A percentile compares a stretch with the other conserved stretches of the same genome.
Evolutionary conservation across 2,329 filamentous ascomycete species (phyloP).

Genomic region (Stemphylium vesicarium): DNA sequence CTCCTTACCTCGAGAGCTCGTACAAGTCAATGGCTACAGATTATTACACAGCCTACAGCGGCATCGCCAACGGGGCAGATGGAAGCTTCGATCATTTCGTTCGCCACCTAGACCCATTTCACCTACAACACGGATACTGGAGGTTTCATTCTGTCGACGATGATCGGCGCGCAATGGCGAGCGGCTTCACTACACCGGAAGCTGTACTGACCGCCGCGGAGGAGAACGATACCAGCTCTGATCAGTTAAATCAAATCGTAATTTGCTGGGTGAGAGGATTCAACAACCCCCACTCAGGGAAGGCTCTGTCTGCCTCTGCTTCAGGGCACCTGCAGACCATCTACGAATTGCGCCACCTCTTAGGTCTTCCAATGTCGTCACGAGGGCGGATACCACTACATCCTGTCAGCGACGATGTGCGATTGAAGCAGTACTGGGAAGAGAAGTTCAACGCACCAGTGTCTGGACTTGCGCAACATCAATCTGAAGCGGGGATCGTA

Average conservation of each 20-base stretch:
- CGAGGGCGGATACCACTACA: slow-evolving; percentile 22
- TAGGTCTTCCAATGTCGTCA: slow-evolving; percentile 18
- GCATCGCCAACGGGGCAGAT: not conserved
- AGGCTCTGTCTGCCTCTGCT: slow-evolving; percentile 12
- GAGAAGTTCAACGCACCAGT: not conserved
- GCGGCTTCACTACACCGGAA: slow-evolving; percentile 23
- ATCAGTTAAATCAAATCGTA: slow-evolving; percentile 15
- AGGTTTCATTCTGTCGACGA: slow-evolving; percentile 19
- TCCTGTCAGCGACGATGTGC: slow-evolving; percentile 7
- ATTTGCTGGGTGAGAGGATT: slow-evolving; percentile 25
- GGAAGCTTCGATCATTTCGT: slow-evolving; percentile 21
- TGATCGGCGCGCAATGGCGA: slow-evolving; percentile 17
- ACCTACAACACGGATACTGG: slow-evolving; percentile 22
- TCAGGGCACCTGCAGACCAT: slow-evolving; percentile 19
- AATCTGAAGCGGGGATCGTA: no score
- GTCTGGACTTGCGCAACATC: not conserved
- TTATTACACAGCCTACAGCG: slow-evolving; percentile 20
- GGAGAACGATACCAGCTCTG: not conserved
- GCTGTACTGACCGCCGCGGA: slow-evolving; percentile 21
- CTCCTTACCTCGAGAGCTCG: not conserved
- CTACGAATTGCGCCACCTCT: slow-evolving; percentile 16
- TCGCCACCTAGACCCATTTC: slow-evolving; percentile 1
- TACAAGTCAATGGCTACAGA: not conserved
- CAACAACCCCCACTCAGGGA: slow-evolving; percentile 3
- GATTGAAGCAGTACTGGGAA: slow-evolving; percentile 13